Evolutionary conservation across 345 rosid genomes (phyloP).

Genomic region (Trapa incisa): DNA sequence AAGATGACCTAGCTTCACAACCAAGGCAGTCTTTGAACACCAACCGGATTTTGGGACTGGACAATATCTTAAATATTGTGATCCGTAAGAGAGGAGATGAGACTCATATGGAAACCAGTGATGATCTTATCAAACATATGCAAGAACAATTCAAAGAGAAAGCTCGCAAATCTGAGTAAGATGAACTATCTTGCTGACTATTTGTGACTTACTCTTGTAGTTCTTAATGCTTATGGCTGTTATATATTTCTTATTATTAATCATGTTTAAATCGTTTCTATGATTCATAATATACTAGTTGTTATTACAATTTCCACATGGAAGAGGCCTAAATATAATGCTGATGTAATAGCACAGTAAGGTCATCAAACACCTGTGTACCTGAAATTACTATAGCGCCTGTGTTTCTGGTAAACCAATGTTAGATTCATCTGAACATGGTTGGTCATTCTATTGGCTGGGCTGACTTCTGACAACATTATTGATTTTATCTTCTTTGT

Average conservation of each 20-base stretch:
- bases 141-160: constrained; percentile 98
- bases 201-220: neutral
- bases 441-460: neutral
- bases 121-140: constrained; percentile 94
- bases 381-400: neutral
- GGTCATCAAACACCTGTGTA: neutral
- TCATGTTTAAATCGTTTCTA: neutral
- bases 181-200: constrained; percentile 8
- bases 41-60: constrained; percentile 78
- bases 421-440: neutral
- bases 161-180: constrained; percentile 98
- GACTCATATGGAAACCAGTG: constrained; percentile 73
- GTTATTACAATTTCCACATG: neutral
- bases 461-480: neutral
- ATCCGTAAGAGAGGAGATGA: constrained; percentile 86
- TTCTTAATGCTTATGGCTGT: neutral
- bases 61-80: constrained; percentile 87
- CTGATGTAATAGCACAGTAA: neutral
- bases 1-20: constrained; percentile 63
- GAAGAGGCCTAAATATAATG: neutral
- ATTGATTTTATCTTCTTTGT: neutral
- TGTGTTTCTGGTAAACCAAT: neutral
- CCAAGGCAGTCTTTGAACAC: constrained; percentile 73
- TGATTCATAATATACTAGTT: neutral
- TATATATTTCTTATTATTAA: neutral